Percentiles rank a stretch among this genome's conserved stretches.
Conservation (phyloP, 495 filamentous ascomycete genomes). For the Aspergillus haitiensis region DNA sequence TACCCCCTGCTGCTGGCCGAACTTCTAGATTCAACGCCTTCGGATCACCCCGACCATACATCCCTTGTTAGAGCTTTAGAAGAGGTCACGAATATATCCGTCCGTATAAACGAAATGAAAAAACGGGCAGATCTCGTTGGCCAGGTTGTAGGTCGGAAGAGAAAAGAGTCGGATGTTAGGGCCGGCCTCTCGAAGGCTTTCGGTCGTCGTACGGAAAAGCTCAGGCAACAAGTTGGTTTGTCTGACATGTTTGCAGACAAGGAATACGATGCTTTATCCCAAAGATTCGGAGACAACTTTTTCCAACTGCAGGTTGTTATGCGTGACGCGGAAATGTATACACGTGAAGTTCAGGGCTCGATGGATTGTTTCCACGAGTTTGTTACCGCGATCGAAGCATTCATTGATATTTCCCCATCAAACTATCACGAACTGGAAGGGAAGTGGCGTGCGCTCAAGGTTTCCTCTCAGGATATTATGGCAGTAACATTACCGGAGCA, state of each 20-base stretch:
- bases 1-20: constrained; percentile 83
- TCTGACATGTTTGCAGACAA: constrained; percentile 72
- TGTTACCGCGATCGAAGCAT: constrained; percentile 65
- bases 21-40: constrained; percentile 74
- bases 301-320: constrained; percentile 86
- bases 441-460: constrained; percentile 85
- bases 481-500: constrained; percentile 79
- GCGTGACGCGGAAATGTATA: constrained; percentile 87
- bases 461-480: constrained; percentile 77
- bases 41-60: constrained; percentile 76
- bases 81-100: constrained; percentile 67
- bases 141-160: constrained; percentile 80
- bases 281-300: constrained; percentile 82
- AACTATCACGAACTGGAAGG: constrained; percentile 79
- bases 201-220: constrained; percentile 78
- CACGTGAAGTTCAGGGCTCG: constrained; percentile 62
- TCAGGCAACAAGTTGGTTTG: constrained; percentile 65
- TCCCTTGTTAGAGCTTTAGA: constrained; percentile 62
- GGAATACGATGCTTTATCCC: constrained; percentile 70
- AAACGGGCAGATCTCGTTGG: constrained; percentile 86
- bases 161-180: constrained; percentile 86
- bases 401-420: constrained; percentile 59
- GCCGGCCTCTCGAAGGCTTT: constrained; percentile 82
- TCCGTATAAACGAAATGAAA: constrained; percentile 89
- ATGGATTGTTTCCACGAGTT: constrained; percentile 73